Base-by-base conservation (phyloP, 2,329 filamentous ascomycete genomes). In the Epichloe aotearoae region DNA sequence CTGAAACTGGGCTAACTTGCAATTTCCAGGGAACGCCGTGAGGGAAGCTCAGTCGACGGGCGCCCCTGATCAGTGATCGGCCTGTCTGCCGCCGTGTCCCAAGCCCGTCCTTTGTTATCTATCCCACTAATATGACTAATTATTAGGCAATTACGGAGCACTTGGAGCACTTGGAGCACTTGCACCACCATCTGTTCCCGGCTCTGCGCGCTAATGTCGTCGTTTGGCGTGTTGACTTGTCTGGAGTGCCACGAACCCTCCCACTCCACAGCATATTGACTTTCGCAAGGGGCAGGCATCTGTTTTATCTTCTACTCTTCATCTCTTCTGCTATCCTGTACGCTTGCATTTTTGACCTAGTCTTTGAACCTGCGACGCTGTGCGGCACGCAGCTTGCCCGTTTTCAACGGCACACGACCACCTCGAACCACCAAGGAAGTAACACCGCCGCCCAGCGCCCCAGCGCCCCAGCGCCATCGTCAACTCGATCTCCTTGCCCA, bases 301-400 rank as follows among this genome's bases (percentile, higher is more conserved):
- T 50, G 4, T 43, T 11, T 23, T 43, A n/a, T 36, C 10, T 42
- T 45, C 26, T 15, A 20, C 34, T 23, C 26, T 42, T 45, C 46
- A 23, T 52, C 38, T 43, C n/a, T 41, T 50, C 45, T 40, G 33
- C 43, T 17, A 43, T 41, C 46, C 38, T 42, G 46, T 34, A 49
- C 40, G 20, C 46, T 49, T 49, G 36, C 46, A 49, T 49, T 38
- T 44, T 20, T 46, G 37, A 15, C 38, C 47, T 46, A 23, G n/a
- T 20, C 43, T 50, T 39, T 23, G 14, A n/a, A 19, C 49, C n/a
- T 38, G 51, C 40, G 48, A 46, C 51, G 45, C 51, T 42, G 51
- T 43, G 51, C 45, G 48, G 26, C 20, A 50, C 47, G 48, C 45
- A 45, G 37, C 39, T 40, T 30, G 19, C 30, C 41, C 14, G 30